Conservation (phyloP, 345 rosid genomes). For the Dimocarpus longan region DNA sequence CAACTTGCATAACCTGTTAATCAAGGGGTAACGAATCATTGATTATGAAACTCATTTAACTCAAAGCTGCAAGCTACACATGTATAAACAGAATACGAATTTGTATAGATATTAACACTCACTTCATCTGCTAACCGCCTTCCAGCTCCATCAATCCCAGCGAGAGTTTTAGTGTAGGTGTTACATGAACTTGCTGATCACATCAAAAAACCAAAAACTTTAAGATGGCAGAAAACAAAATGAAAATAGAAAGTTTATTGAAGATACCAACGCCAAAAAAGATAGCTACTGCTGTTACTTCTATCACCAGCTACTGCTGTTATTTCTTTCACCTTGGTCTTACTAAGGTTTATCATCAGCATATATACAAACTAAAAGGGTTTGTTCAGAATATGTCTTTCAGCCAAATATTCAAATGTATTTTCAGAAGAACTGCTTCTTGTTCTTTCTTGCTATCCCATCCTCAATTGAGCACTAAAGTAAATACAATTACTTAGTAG, state of each 20-base stretch:
- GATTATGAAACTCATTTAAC: conserved; percentile 3
- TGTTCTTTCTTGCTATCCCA: background rate
- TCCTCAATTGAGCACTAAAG: conserved; percentile 7
- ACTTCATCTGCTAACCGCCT: conserved; percentile 93
- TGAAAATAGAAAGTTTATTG: background rate
- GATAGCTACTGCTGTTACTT: background rate
- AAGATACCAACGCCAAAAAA: background rate
- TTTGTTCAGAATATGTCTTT: background rate
- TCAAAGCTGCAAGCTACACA: conserved; percentile 11
- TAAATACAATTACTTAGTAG: background rate
- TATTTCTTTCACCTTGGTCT: background rate
- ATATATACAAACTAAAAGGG: background rate
- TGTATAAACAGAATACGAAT: conserved; percentile 1
- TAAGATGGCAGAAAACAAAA: conserved; percentile 6
- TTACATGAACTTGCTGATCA: conserved; percentile 88
- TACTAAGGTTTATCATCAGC: background rate
- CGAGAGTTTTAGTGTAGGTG: conserved; percentile 74
- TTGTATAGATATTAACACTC: conserved; percentile 31
- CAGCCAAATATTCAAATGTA: background rate
- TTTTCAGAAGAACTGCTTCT: background rate
- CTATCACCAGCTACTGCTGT: background rate
- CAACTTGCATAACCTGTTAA: conserved; percentile 71
- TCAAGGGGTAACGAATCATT: conserved; percentile 4
- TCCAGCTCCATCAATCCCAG: conserved; percentile 95
- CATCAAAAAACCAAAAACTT: conserved; percentile 17